Base-by-base conservation (phyloP, 176 grass and related monocot species). In the Musa acuminata region DNA sequence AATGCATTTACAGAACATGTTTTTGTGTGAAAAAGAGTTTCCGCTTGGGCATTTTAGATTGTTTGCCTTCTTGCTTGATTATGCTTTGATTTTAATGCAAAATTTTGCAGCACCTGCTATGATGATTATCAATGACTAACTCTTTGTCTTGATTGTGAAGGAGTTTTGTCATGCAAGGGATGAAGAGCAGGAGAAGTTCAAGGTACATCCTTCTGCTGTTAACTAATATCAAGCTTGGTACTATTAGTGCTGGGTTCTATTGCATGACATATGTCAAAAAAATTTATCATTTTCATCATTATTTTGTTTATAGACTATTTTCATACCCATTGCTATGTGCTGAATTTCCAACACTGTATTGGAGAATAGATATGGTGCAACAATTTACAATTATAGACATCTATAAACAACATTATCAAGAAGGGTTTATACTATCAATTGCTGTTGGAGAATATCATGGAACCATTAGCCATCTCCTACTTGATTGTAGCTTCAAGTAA, bases 111-210 rank as follows among this genome's bases (percentile, higher is more conserved):
- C 12, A 67, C 59, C 55, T 73, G n/a, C 0, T 54, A 74, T 29
- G 53, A 51, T 73, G 27, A 13, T 65, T 29, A 48, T 21, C 59
- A 51, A 71, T 75, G 48, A 21, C 79, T 70, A 82, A 71, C 51
- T 13, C 9, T 67, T 83, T 80, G 12, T 11, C 25, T 69, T 54
- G 17, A 16, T 43, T 67, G n/a, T 23, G 19, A 80, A 98, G 88
- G 88, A 84, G 67, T 93, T 86, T 52, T 90, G 75, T 51, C 85
- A 87, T 76, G 71, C 77, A 77, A 85, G 78, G 63, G 90, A 98
- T 77, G 87, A 81, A 64, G 90, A 80, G 64, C 76, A 79, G 59
- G 80, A 89, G 53, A 85, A 60, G 77, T 89, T 98, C 62, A 83
- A 87, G 90, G 95, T 98, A 54, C 71, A 68, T 66, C 52, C 59